These are phyloP conservation scores for Zalaria obscura DNA, from an alignment of 2,329 filamentous ascomycete species.

Conservation along the genomic window DNA sequence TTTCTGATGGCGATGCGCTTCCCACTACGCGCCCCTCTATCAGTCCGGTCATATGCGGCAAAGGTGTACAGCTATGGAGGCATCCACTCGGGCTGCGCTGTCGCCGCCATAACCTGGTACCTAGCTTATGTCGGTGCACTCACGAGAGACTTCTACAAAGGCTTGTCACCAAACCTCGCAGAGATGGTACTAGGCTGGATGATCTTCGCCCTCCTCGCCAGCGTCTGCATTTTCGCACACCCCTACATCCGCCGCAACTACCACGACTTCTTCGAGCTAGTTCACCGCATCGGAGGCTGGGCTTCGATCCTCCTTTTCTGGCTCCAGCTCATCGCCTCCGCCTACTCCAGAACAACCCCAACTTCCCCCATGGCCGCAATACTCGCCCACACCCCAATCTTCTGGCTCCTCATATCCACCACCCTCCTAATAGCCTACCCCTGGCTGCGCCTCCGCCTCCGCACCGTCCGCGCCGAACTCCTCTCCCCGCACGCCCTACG, in stretches of 20 bases:
- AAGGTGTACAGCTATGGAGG: conserved; percentile 23
- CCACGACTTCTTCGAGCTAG: conserved; percentile 57
- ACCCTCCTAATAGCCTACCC: conserved; percentile 55
- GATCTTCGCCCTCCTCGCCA: conserved; percentile 41
- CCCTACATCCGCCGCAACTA: conserved; percentile 46
- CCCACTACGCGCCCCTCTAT: conserved; percentile 1
- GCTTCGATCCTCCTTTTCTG: conserved; percentile 50
- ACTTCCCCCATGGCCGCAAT: conserved; percentile 18
- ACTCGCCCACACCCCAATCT: conserved; percentile 31
- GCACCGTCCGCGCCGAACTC: conserved; percentile 49
- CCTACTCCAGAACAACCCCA: conserved; percentile 19
- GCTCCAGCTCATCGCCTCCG: conserved; percentile 43
- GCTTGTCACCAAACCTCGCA: not conserved
- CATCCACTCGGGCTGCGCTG: conserved; percentile 22
- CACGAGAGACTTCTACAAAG: conserved; percentile 10
- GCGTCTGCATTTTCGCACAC: conserved; percentile 49
- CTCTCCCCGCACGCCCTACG: conserved; percentile 61
- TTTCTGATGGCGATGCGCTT: conserved; percentile 1
- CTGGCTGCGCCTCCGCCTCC: conserved; percentile 57
- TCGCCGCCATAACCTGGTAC: conserved; percentile 28
- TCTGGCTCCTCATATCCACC: conserved; percentile 56
- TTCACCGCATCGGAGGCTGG: conserved; percentile 62
- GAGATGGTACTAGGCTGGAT: conserved; percentile 39
- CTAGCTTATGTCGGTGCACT: conserved; percentile 22
- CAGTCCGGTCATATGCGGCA: not conserved